phyloP scores from a whole-genome alignment of 371 early-diverging fungal genomes.

The Zopfochytrium polystomum region DNA sequence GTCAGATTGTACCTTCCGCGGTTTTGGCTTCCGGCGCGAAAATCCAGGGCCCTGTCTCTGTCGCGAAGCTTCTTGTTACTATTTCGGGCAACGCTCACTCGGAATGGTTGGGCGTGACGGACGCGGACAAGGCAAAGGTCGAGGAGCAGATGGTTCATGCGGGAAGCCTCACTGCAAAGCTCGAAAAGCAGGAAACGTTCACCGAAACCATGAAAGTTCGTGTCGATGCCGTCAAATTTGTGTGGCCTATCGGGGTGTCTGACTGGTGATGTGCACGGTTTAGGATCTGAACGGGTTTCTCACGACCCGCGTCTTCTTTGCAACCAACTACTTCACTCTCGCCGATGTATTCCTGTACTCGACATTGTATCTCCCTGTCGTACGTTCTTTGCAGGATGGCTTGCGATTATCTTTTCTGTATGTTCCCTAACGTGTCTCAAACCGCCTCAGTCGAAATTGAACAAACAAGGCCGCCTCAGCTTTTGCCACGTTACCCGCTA shows the following conservation, averaged over 20 bases:
- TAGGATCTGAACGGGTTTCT: slow-evolving; percentile 18
- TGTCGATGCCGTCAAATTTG: too few species aligned
- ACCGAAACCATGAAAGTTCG: too few species aligned
- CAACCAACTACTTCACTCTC: slow-evolving; percentile 19
- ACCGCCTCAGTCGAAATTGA: slow-evolving; percentile 19
- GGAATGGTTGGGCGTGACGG: slow-evolving; percentile 11
- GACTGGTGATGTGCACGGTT: not conserved
- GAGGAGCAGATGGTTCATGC: slow-evolving; percentile 19
- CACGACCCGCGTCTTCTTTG: slow-evolving; percentile 18
- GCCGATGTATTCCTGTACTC: slow-evolving; percentile 31
- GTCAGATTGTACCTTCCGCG: slow-evolving; percentile 19
- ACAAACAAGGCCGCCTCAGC: slow-evolving; percentile 15
- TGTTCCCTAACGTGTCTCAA: too few species aligned
- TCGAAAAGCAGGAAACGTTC: not conserved
- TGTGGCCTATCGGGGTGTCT: too few species aligned
- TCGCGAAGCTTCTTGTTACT: slow-evolving; percentile 15
- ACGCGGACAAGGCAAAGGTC: slow-evolving; percentile 16
- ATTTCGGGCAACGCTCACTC: slow-evolving; percentile 9
- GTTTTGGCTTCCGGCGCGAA: slow-evolving; percentile 18
- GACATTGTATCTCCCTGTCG: slow-evolving; percentile 28
- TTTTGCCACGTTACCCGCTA: slow-evolving; percentile 26
- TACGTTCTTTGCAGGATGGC: slow-evolving; percentile 1
- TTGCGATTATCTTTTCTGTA: not conserved
- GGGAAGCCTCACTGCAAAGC: not conserved
- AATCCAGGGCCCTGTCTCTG: slow-evolving; percentile 14